Evolutionary conservation across 2,329 filamentous ascomycete species (phyloP), one percentile per base, ranked within the genome.

Genomic region (Phaeosphaeria sp.): DNA sequence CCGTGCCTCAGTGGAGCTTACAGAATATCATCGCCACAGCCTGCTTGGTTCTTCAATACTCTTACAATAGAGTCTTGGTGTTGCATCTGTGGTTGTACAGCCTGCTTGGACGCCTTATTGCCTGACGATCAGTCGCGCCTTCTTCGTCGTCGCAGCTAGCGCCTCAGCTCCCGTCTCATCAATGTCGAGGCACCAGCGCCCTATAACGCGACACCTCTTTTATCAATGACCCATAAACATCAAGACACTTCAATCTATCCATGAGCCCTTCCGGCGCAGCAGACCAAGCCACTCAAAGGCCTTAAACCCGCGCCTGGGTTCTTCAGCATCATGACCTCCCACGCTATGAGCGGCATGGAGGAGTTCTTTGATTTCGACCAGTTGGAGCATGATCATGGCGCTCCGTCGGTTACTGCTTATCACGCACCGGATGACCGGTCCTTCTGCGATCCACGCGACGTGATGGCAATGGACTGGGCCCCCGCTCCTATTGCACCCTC

Each of bases 351-450:
- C 54, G 64, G 56, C 49, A 42, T 76, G 54, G 65, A 75, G 25
- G 73, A 75, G 42, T 76, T 76, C 64, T 76, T 76, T 55, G 73
- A 76, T 55, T 76, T 76, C 58, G 62, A 64, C n/a, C 64, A 62
- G 22, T 58, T 74, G 36, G 71, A 74, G 25, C 56, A 60, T 17
- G 66, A 73, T 50, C 52, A 55, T 44, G 56, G 42, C 22, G 6
- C 46, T n/a, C 54, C 63, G 50, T 23, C 18, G 23, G 21, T 20
- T 33, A 27, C 22, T 44, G 47, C 18, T 18, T 7, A n/a, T 33
- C 23, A 21, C 13, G 42, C 58, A 20, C 51, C 46, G 10, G 27
- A 53, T 46, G n/a, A 47, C 22, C 25, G 58, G 15, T 18, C 21
- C 25, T 22, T 50, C 15, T 17, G 36, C 20, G 53, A 60, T 27